Base-by-base conservation (phyloP, 805 yeast species). In the Starmerella scarabaei region DNA sequence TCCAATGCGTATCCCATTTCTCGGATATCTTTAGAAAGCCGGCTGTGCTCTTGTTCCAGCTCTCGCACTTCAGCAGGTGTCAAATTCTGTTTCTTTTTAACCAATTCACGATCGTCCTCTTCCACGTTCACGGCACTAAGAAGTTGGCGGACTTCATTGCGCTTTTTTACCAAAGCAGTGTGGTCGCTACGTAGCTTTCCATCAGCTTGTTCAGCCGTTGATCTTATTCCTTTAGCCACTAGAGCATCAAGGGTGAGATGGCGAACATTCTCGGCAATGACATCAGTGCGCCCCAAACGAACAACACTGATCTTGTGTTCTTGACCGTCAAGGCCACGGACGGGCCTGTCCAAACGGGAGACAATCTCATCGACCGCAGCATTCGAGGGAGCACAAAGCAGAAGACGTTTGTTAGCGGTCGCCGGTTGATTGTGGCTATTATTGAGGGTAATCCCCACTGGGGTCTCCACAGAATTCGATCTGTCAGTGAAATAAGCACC, bases 341-440 rank as follows among this genome's bases (percentile, higher is more conserved):
- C 75, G 5, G 95, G 96, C 16, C 64, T 66, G 49, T 78, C 75
- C 43, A 91, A 63, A 56, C 99, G 77, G 16, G 85, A 53, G 12
- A 85, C 91, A 45, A 91, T 66, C 56, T 93, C 98, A 61, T 91
- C 99, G 3, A 91, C 95, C 12, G 99, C 99, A 1, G 99, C 99
- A 64, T 91, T 91, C 57, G 95, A 83, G 3, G 99, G 99, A 1
- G 98, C 97, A 70, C 98, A 93, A 16, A 91, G 75, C 37, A 91
- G 63, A 1, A 91, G 73, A 42, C 82, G 81, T 27, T 72, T 67
- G 21, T 31, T 39, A 2, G 34, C 36, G 2, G 34, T 19, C 3
- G 33, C 35, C n/a, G n/a, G n/a, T n/a, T n/a, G n/a, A n/a, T n/a
- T n/a, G n/a, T n/a, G n/a, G n/a, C n/a, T n/a, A n/a, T n/a, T n/a